Evolutionary conservation across 768 basidiomycete species (phyloP).

Genomic region (Amanita exitialis): DNA sequence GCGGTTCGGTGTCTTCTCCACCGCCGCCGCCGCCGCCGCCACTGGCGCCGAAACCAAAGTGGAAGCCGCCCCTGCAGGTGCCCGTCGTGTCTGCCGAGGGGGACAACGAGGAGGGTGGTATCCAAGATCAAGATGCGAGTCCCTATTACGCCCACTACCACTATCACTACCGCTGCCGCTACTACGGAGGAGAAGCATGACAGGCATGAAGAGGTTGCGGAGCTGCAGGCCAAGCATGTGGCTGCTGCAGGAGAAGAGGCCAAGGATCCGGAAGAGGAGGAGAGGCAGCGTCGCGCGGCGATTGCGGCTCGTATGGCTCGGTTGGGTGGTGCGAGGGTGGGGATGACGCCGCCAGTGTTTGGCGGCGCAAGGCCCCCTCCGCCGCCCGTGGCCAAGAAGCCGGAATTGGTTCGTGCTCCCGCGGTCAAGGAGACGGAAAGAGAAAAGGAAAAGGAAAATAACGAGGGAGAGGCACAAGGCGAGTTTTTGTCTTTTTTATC

Average conservation of each 20-base stretch:
- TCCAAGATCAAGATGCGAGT: background rate
- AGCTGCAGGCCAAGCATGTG: background rate
- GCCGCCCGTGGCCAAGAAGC: slow-evolving; percentile 19
- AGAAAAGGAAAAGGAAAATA: background rate
- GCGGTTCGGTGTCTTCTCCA: slow-evolving; percentile 18
- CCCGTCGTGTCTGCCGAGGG: slow-evolving; percentile 35
- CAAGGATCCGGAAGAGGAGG: slow-evolving; percentile 55
- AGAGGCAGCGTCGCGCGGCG: slow-evolving; percentile 71
- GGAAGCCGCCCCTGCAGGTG: slow-evolving; percentile 69
- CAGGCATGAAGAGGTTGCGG: background rate
- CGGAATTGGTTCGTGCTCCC: slow-evolving; percentile 8
- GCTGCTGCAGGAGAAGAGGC: slow-evolving; percentile 18
- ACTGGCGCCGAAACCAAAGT: slow-evolving; percentile 68
- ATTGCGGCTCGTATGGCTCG: slow-evolving; percentile 92
- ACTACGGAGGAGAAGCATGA: background rate
- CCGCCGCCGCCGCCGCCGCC: slow-evolving; percentile 29
- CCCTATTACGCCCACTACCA: too few relatives aligned
- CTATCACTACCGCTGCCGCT: too few relatives aligned
- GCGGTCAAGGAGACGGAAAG: background rate
- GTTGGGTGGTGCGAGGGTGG: slow-evolving; percentile 76
- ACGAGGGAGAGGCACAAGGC: slow-evolving; percentile 1
- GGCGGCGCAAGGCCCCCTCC: slow-evolving; percentile 27
- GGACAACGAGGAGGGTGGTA: slow-evolving; percentile 16
- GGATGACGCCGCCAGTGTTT: slow-evolving; percentile 65
- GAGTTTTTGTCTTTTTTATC: background rate